Base-by-base conservation (phyloP, 1,284 basidiomycete genomes). In the Lentinula novae-zelandiae region DNA sequence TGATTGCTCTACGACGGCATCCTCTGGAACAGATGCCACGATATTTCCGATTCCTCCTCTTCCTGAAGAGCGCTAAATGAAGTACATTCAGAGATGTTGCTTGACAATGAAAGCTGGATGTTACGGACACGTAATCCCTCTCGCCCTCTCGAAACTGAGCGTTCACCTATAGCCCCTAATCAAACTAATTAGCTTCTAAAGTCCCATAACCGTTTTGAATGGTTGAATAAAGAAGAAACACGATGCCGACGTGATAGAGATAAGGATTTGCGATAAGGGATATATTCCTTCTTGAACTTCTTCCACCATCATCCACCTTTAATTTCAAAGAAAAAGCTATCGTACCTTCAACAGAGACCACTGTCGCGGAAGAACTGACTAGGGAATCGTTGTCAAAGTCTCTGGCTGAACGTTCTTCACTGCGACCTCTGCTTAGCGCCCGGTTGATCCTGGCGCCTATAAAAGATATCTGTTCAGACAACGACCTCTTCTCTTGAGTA, bases 11-110 rank as follows among this genome's bases (percentile, higher is more conserved):
- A 51, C 17, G 8, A 50, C 31, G 20, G 20, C 34, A 36, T 58
- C 52, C 20, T 58, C 54, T 46, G 54, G 57, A 4, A 52, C 51
- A 12, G 57, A 50, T 17, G 57, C 5, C 1, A 58, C 22, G 13
- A 58, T 58, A 53, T 58, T 58, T 33, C 57, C 57, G 34, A 58
- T 38, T 44, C 57, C 57, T 31, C 57, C 57, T 42, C 57, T 58
- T 51, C 57, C 57, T 10, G 57, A 58, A 13, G 57, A 58, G 13
- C 39, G 57, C 57, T 58, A 51, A 27, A 27, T 27, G 27, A 27
- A 27, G 27, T 27, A 3, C 27, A 3, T 2, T 27, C 27, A 27
- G 27, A 27, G 27, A 27, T 27, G 27, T 27, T 3, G 27, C 27
- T 27, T 4, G 27, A 27, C 27, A 2, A 53, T 17, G 3, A 39